phyloP scores from a whole-genome alignment of 2,329 filamentous ascomycete genomes.

The Rutstroemia sp. region DNA sequence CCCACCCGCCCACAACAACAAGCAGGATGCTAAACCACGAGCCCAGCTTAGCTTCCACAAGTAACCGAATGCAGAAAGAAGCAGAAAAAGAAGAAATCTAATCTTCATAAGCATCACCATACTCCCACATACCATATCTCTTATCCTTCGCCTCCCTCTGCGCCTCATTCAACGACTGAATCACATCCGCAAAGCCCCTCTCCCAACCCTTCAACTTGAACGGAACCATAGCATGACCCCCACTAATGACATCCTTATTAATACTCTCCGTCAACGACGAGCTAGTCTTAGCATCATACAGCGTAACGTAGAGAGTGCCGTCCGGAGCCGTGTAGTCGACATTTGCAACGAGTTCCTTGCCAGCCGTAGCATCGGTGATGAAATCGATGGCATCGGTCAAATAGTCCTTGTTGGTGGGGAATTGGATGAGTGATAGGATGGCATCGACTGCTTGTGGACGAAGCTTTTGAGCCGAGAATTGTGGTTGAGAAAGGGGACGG shows the following conservation, averaged over 20 bases:
- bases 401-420: slow-evolving; percentile 77
- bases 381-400: slow-evolving; percentile 71
- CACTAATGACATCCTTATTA: slow-evolving; percentile 78
- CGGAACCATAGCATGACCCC: slow-evolving; percentile 85
- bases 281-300: slow-evolving; percentile 69
- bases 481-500: slow-evolving; percentile 68
- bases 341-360: slow-evolving; percentile 75
- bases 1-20: too few relatives aligned
- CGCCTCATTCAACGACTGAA: slow-evolving; percentile 64
- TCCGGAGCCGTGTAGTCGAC: slow-evolving; percentile 84
- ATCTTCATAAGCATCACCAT: slow-evolving; percentile 91
- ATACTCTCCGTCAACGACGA: slow-evolving; percentile 66
- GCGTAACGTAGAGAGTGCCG: slow-evolving; percentile 74
- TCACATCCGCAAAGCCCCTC: slow-evolving; percentile 62
- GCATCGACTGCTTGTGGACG: slow-evolving; percentile 84
- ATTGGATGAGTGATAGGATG: slow-evolving; percentile 79
- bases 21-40: too few relatives aligned
- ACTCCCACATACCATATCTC: slow-evolving; percentile 92
- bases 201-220: slow-evolving; percentile 91
- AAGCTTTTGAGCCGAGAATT: slow-evolving; percentile 76
- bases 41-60: not conserved
- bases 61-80: not conserved
- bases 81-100: slow-evolving; percentile 32
- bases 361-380: slow-evolving; percentile 67
- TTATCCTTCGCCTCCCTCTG: slow-evolving; percentile 74